Base-by-base conservation (phyloP, 1,284 basidiomycete species). In the Xerocomus minutiporus region DNA sequence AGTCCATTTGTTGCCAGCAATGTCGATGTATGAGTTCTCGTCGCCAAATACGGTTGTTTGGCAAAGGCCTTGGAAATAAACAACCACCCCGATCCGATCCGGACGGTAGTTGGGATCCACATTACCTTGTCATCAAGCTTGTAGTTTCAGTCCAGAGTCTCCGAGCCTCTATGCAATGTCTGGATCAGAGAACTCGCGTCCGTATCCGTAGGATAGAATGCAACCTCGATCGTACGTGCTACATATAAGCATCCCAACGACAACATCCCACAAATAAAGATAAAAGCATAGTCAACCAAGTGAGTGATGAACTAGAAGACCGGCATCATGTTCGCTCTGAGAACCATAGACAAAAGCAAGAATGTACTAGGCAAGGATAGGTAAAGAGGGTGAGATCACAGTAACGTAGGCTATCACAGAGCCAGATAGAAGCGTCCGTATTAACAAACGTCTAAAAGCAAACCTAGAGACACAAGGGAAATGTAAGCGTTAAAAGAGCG, bases 1-100 rank as follows among this genome's bases (percentile, higher is more conserved):
- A 73, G 65, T 91, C 85, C 85, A 89, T 36, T 88, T 31, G 29
- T 11, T 38, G 8, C 29, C 8, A 13, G 29, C 12, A 7, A 32
- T 15, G n/a, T 17, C 42, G 9, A 31, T 6, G n/a, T 6, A 29
- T 5, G 41, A 43, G 26, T 20, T 28, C 15, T 11, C 17, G 36
- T 11, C 36, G 20, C 17, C 17, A 12, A 39, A 39, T 39, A 39
- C 11, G 12, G 44, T 34, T 35, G 48, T 49, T 49, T 49, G 48
- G 39, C 40, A 48, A 48, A 25, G 13, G 47, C 38, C 25, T 48
- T 25, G 9, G 47, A 32, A 41, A 41, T 25, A 48, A 48, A 48
- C 46, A 48, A 32, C 47, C 26, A 1, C 20, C 20, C 20, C 20
- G 20, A 20, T 20, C 20, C 20, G 20, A 20, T 20, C 20, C 20